Percentiles rank a stretch among this genome's conserved stretches.
Conservation (phyloP, 202 grass and related monocot species). For the Cymbopogon flexuosus region DNA sequence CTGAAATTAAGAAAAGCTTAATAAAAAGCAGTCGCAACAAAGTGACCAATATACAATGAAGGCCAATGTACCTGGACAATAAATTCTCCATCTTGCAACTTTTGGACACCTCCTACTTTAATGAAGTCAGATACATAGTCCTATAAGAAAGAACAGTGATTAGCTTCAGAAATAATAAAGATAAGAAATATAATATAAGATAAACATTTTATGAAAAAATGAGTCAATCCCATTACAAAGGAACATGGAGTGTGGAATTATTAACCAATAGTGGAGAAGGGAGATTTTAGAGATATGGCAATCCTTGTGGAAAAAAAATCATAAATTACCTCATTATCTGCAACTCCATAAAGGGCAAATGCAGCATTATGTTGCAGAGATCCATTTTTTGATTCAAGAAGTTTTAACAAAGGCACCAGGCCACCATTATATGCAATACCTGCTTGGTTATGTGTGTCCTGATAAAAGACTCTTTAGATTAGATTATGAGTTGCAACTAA, state of each 20-base stretch:
- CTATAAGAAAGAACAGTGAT: slow-evolving; percentile 39
- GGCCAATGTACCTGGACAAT: slow-evolving; percentile 72
- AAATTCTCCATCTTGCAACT: slow-evolving; percentile 96
- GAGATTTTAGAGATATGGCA: neutral
- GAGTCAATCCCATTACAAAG: neutral
- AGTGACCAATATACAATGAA: neutral
- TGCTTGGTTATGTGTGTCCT: slow-evolving; percentile 99
- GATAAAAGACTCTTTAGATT: slow-evolving; percentile 28
- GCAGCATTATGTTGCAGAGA: slow-evolving; percentile 99
- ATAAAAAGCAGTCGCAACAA: slow-evolving; percentile 1
- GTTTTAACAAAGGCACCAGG: slow-evolving; percentile 88
- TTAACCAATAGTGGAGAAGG: neutral
- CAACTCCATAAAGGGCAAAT: slow-evolving; percentile 99
- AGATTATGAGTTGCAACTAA: slow-evolving; percentile 27
- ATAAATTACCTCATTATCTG: slow-evolving; percentile 85
- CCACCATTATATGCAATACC: slow-evolving; percentile 98
- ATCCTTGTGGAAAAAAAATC: slow-evolving; percentile 16
- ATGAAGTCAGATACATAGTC: slow-evolving; percentile 93
- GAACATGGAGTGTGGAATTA: neutral
- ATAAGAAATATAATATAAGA: slow-evolving; percentile 18
- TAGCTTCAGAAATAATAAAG: neutral
- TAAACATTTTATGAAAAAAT: neutral
- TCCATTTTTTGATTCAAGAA: slow-evolving; percentile 99
- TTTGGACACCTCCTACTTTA: slow-evolving; percentile 96
- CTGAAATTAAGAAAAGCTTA: slow-evolving; percentile 41